Percentiles rank a stretch among this genome's conserved stretches.
Conservation (phyloP, 2,329 filamentous ascomycete species). For the Tolypocladium endophyticum region DNA sequence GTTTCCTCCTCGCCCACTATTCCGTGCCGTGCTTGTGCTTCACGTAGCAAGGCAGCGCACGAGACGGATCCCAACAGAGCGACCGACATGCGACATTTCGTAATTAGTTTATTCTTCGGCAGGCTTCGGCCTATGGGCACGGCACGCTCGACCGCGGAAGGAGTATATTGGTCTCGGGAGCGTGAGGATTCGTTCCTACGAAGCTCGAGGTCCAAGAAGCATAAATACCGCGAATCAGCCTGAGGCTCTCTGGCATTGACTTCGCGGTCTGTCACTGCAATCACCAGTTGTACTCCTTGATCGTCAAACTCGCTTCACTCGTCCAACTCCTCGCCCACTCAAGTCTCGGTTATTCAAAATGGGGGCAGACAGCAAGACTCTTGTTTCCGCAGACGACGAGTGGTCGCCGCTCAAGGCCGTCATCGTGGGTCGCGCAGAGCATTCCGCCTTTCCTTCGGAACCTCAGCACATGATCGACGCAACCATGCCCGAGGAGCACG, state of each 20-base stretch:
- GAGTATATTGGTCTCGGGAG: not conserved
- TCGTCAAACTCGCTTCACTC: not conserved
- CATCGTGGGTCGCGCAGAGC: slow-evolving; percentile 2
- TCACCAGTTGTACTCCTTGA: not conserved
- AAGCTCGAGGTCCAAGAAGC: not conserved
- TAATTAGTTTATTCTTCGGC: not conserved
- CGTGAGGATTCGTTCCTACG: not conserved
- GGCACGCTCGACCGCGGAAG: not conserved
- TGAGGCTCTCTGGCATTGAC: not conserved
- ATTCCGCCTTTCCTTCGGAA: slow-evolving; percentile 1
- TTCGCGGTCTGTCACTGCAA: not conserved
- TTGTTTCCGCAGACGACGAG: not conserved
- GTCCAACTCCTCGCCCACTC: not conserved
- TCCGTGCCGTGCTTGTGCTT: not conserved
- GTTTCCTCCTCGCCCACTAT: not conserved
- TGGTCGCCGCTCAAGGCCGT: slow-evolving; percentile 3
- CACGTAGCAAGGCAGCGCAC: not conserved
- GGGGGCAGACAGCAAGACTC: not conserved
- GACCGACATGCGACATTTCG: not conserved
- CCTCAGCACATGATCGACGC: slow-evolving; percentile 1
- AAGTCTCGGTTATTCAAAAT: not conserved
- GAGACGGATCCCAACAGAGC: not conserved
- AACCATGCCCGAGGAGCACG: not conserved
- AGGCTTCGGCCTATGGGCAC: not conserved
- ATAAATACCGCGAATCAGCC: not conserved